Base-by-base conservation (phyloP, 2,329 filamentous ascomycete species). In the Aureobasidium sp. region DNA sequence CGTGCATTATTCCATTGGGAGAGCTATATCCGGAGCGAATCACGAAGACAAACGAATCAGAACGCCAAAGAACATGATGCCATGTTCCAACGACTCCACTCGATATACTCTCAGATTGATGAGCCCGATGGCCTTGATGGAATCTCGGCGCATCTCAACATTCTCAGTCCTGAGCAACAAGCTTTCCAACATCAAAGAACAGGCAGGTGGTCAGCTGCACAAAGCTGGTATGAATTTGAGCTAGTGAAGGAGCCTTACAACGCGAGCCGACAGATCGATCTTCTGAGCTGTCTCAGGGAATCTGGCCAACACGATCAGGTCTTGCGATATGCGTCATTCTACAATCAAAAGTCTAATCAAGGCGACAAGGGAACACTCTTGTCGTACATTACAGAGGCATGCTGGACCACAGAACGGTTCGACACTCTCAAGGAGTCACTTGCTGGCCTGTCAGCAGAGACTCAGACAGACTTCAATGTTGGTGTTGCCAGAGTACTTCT, bases 121-220 rank as follows among this genome's bases (percentile, higher is more conserved):
- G 94, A 99, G 69, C 95, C 94, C 0, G 94, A 99, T 73, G 92
- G 93, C 1, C 87, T 99, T 37, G 92, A 97, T 71, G 94, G 94
- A 2, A 93, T 99, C 64, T 96, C 93, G 1, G 86, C 91, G 22
- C 89, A 94, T 71, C 79, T 97, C 3, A 88, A 89, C 63, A 85
- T 91, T 12, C 79, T 97, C n/a, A 90, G 95, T 67, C 87, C 97
- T 55, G 89, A 96, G 64, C 93, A 97, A 72, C 92, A 97, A 72
- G 88, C 97, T 36, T 81, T 97, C 61, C 91, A 95, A 68, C 91
- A 99, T 75, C 86, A 89, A 62, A 97, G 96, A 73, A 90, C 92
- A 22, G 94, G 94, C 4, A 83, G 92, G 65, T 99, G 94, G 92
- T 87, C 90, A 17, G 90, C 93, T 57, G 94, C 92, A 27, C 94